Evolutionary conservation across 2,329 filamentous ascomycete species (phyloP).

Genomic region (Cryphonectria naterciae): DNA sequence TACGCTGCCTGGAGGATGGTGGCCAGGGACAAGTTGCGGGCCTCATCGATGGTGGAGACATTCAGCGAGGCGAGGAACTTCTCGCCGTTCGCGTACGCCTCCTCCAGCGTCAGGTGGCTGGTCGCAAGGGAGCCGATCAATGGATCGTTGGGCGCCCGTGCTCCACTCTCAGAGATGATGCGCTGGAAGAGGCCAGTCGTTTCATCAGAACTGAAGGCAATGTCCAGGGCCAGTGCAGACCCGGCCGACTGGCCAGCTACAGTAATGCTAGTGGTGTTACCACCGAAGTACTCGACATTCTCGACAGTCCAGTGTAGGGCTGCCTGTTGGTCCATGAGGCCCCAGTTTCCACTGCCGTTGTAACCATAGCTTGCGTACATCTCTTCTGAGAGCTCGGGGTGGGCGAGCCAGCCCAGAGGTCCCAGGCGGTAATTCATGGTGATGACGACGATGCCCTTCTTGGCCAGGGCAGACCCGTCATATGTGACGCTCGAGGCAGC

Average conservation of each 20-base stretch:
- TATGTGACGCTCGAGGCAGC: constrained; percentile 46
- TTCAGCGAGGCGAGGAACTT: constrained; percentile 30
- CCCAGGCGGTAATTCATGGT: constrained; percentile 78
- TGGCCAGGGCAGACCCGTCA: constrained; percentile 61
- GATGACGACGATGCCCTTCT: constrained; percentile 70
- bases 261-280: constrained; percentile 68
- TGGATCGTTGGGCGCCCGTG: constrained; percentile 37
- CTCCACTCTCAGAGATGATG: constrained; percentile 40
- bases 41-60: constrained; percentile 32
- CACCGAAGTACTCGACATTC: constrained; percentile 69
- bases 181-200: constrained; percentile 33
- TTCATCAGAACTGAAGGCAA: constrained; percentile 5
- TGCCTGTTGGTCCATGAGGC: constrained; percentile 71
- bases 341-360: constrained; percentile 62
- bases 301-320: constrained; percentile 71
- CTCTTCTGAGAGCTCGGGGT: constrained; percentile 52
- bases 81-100: constrained; percentile 29
- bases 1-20: background rate
- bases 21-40: constrained; percentile 29
- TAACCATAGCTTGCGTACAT: background rate
- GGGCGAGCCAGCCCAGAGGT: constrained; percentile 71
- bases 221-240: constrained; percentile 52
- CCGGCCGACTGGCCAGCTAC: constrained; percentile 72
- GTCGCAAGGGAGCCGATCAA: constrained; percentile 35
- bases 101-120: constrained; percentile 32